Evolutionary conservation across 768 basidiomycete species (phyloP).

Genomic region (Hypsizygus marmoreus): DNA sequence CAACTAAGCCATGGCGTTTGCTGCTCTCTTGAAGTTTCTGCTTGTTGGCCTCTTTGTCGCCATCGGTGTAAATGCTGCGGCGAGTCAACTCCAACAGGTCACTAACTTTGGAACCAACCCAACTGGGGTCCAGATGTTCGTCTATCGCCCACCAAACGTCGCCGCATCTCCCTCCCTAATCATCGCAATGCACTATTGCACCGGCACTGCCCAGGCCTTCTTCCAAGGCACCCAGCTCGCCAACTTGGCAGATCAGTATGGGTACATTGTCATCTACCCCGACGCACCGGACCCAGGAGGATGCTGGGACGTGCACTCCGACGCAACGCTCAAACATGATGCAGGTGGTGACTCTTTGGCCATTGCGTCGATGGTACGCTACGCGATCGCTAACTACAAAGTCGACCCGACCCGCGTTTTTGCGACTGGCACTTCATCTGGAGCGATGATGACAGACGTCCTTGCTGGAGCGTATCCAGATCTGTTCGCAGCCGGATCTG

Average conservation of each 20-base stretch:
- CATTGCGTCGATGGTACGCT: conserved; percentile 48
- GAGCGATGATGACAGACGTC: conserved; percentile 64
- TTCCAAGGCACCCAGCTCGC: conserved; percentile 51
- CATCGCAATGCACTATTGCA: conserved; percentile 56
- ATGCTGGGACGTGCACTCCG: conserved; percentile 57
- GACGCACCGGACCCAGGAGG: conserved; percentile 42
- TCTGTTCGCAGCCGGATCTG: conserved; percentile 49
- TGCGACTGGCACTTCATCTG: conserved; percentile 53
- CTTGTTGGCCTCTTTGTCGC: conserved; percentile 16
- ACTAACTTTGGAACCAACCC: conserved; percentile 55
- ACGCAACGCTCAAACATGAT: conserved; percentile 54
- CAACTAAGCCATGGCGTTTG: conserved; percentile 16
- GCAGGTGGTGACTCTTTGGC: conserved; percentile 56
- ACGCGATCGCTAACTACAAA: conserved; percentile 47
- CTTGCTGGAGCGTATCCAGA: conserved; percentile 56
- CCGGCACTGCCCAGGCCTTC: conserved; percentile 52
- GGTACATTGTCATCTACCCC: conserved; percentile 55
- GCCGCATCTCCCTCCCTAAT: conserved; percentile 44
- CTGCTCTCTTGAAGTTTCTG: conserved; percentile 18
- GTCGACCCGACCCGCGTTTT: conserved; percentile 51
- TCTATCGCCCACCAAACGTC: conserved; percentile 43
- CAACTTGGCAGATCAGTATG: conserved; percentile 48
- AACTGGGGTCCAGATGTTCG: conserved; percentile 49
- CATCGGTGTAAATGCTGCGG: conserved; percentile 26
- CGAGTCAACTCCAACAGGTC: conserved; percentile 38